Conservation (phyloP, 225 moss, liverwort and hornwort species). For the Sphagnum contortum region DNA sequence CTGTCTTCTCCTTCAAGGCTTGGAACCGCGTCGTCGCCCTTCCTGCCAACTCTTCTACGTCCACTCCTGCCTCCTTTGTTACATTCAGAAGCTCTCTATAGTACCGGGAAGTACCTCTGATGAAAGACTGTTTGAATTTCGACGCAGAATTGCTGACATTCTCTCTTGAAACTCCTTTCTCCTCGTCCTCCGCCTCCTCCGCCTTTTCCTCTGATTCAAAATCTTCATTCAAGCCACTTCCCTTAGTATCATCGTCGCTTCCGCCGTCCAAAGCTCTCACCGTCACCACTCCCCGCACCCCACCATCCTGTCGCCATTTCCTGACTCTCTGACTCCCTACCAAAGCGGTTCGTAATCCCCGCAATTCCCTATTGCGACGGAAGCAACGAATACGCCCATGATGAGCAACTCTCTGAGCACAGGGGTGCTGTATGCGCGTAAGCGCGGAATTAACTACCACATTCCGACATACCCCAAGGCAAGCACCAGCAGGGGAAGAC, state of each 20-base stretch:
- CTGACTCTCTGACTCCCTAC: constrained; percentile 5
- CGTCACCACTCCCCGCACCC: constrained; percentile 1
- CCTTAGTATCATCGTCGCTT: constrained; percentile 3
- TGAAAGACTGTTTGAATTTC: constrained; percentile 21
- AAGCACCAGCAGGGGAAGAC: no score
- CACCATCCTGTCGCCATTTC: constrained; percentile 3
- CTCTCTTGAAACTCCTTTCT: constrained; percentile 6
- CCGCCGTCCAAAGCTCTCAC: constrained; percentile 17
- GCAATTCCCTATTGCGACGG: no score
- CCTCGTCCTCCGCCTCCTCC: constrained; percentile 1
- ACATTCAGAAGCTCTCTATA: constrained; percentile 28
- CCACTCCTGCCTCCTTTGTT: constrained; percentile 38
- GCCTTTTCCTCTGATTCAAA: background rate
- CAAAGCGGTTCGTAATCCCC: no score
- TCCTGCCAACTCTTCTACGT: constrained; percentile 18
- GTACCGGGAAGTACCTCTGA: constrained; percentile 29
- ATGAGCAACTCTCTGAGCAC: no score
- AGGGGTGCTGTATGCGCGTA: no score
- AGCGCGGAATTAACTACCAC: no score
- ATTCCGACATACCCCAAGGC: no score
- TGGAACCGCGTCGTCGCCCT: constrained; percentile 9
- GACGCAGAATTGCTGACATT: no score
- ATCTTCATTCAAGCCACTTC: background rate
- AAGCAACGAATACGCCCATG: no score
- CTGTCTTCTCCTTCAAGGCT: constrained; percentile 16